A percentile compares a stretch with the other conserved stretches of the same genome.
Conservation (phyloP, 352 stramenopile species). For the Globisporangium echinulatum region DNA sequence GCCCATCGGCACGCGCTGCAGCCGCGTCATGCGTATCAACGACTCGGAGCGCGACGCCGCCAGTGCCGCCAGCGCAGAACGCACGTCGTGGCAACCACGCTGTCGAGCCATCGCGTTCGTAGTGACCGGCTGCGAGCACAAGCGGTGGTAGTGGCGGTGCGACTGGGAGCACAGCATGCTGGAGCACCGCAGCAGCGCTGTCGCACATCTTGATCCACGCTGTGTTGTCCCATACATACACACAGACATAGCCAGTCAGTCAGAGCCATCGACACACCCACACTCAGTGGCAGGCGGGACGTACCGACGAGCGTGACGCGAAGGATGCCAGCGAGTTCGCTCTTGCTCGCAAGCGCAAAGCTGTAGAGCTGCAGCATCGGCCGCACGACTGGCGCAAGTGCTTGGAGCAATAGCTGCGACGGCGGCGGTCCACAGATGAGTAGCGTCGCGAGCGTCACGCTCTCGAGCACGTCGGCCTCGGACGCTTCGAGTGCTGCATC, state of each 20-base stretch:
- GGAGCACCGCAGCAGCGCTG: constrained; percentile 31
- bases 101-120: constrained; percentile 17
- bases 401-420: constrained; percentile 40
- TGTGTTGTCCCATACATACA: constrained; percentile 2
- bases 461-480: constrained; percentile 48
- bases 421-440: constrained; percentile 66
- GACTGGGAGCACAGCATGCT: constrained; percentile 49
- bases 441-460: constrained; percentile 41
- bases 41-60: constrained; percentile 43
- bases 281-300: neutral
- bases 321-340: constrained; percentile 37
- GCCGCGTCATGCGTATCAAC: neutral
- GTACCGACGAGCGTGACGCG: constrained; percentile 46
- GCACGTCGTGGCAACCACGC: constrained; percentile 32
- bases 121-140: constrained; percentile 22
- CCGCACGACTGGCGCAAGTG: constrained; percentile 40
- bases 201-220: constrained; percentile 28
- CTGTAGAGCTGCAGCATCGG: constrained; percentile 67
- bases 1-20: constrained; percentile 12
- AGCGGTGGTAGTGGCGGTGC: constrained; percentile 25
- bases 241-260: neutral
- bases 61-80: constrained; percentile 59
- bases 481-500: constrained; percentile 12
- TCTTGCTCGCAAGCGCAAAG: constrained; percentile 66
- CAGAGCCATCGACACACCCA: too few species aligned